Evolutionary conservation across 192 early-diverging fungal species (phyloP).

Genomic region (Podila clonocystis): DNA sequence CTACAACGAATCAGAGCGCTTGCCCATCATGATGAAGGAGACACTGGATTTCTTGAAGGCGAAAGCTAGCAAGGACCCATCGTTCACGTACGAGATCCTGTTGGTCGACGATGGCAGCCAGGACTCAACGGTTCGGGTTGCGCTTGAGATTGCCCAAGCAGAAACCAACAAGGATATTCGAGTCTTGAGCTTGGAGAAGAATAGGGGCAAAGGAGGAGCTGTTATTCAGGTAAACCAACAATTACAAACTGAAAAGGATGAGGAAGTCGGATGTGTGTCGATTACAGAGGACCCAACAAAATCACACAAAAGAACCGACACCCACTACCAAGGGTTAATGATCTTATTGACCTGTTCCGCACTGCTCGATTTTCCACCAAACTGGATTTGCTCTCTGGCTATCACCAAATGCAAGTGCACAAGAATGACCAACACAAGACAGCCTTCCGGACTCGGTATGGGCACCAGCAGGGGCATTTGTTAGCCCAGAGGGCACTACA

Average conservation of each 20-base stretch:
- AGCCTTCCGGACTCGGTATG: no score
- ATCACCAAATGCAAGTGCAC: no score
- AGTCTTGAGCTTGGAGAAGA: conserved; percentile 80
- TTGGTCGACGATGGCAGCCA: conserved; percentile 93
- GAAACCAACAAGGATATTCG: conserved; percentile 68
- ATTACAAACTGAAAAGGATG: not conserved
- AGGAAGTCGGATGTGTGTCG: no score
- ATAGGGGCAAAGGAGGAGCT: conserved; percentile 94
- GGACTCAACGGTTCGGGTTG: conserved; percentile 78
- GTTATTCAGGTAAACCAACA: conserved; percentile 79
- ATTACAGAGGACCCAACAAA: no score
- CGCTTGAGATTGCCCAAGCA: conserved; percentile 71
- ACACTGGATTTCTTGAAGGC: conserved; percentile 72
- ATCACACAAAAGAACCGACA: no score
- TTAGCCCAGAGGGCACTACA: no score
- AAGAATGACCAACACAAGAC: no score
- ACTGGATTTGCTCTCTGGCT: no score
- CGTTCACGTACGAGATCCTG: conserved; percentile 85
- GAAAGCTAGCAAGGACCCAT: conserved; percentile 32
- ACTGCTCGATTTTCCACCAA: no score
- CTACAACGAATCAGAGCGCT: conserved; percentile 87
- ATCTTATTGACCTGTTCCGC: no score
- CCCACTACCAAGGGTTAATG: no score
- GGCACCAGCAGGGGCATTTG: no score
- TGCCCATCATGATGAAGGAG: conserved; percentile 89